Conservation (phyloP, 2,329 filamentous ascomycete genomes). For the Claviceps cyperi region DNA sequence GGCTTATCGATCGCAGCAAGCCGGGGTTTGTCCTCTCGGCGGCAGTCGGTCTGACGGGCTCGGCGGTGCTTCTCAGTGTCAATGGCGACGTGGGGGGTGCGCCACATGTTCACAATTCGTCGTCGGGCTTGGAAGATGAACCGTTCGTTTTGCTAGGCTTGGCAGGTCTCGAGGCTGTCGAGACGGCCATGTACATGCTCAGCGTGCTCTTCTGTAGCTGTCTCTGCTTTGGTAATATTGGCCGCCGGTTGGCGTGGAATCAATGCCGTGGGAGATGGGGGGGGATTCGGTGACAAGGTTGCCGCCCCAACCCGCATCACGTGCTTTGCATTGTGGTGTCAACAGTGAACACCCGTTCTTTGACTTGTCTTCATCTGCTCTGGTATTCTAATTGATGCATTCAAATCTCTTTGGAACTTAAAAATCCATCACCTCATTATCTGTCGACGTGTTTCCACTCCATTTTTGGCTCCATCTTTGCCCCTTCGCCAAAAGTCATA, state of each 20-base stretch:
- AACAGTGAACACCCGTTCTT: not conserved
- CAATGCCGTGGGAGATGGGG: slow-evolving; percentile 30
- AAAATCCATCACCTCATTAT: too few species aligned
- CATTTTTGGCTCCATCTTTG: not conserved
- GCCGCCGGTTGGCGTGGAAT: slow-evolving; percentile 54
- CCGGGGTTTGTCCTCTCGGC: slow-evolving; percentile 71
- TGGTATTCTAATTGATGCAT: too few species aligned
- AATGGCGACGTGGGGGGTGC: slow-evolving; percentile 66
- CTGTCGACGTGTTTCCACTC: too few species aligned
- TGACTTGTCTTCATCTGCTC: not conserved
- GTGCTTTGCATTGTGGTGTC: too few species aligned
- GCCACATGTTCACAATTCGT: slow-evolving; percentile 30
- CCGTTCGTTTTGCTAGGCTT: slow-evolving; percentile 30
- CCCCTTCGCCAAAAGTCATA: not conserved
- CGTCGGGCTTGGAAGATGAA: not conserved
- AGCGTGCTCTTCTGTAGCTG: slow-evolving; percentile 92
- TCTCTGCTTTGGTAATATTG: slow-evolving; percentile 93
- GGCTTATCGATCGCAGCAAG: slow-evolving; percentile 80
- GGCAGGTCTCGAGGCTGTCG: slow-evolving; percentile 48
- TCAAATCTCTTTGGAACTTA: too few species aligned
- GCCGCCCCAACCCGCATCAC: too few species aligned
- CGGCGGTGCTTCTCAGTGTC: slow-evolving; percentile 56
- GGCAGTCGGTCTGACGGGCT: slow-evolving; percentile 58
- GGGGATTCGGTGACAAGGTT: slow-evolving; percentile 19
- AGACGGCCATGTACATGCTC: slow-evolving; percentile 73